Evolutionary conservation across 2,329 filamentous ascomycete species (phyloP).

Genomic region (Coniochaeta pulveracea): DNA sequence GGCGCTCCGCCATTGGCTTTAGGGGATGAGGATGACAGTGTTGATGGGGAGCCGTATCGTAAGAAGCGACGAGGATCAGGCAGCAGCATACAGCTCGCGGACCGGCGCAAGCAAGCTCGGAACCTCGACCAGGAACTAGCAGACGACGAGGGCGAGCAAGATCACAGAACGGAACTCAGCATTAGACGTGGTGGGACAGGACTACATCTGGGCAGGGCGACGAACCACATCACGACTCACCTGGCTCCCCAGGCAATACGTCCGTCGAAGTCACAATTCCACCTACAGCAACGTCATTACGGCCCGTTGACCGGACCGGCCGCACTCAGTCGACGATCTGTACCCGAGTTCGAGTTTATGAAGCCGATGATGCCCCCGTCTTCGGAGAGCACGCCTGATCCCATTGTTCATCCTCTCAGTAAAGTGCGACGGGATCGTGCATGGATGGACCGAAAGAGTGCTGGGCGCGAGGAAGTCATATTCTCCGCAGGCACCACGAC

Average conservation of each 20-base stretch:
- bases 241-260: no score
- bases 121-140: slow-evolving; percentile 26
- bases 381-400: no score
- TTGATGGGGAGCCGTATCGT: slow-evolving; percentile 19
- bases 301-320: slow-evolving; percentile 1
- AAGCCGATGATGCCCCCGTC: slow-evolving; percentile 7
- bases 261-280: slow-evolving; percentile 11
- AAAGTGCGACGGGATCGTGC: no score
- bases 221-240: slow-evolving; percentile 1
- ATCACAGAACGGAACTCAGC: slow-evolving; percentile 14
- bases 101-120: slow-evolving; percentile 20
- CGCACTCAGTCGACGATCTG: not conserved
- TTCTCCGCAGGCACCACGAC: no score
- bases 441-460: no score
- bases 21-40: slow-evolving; percentile 7
- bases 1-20: slow-evolving; percentile 8
- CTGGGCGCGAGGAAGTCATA: no score
- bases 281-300: slow-evolving; percentile 6
- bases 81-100: slow-evolving; percentile 31
- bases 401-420: no score
- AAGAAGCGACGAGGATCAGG: slow-evolving; percentile 35
- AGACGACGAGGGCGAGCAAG: slow-evolving; percentile 17
- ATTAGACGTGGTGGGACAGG: slow-evolving; percentile 6
- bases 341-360: slow-evolving; percentile 11
- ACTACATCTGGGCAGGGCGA: not conserved